Base-by-base conservation (phyloP, 1,139 yeast genomes). In the Lodderomyces pseudojiufengensis region DNA sequence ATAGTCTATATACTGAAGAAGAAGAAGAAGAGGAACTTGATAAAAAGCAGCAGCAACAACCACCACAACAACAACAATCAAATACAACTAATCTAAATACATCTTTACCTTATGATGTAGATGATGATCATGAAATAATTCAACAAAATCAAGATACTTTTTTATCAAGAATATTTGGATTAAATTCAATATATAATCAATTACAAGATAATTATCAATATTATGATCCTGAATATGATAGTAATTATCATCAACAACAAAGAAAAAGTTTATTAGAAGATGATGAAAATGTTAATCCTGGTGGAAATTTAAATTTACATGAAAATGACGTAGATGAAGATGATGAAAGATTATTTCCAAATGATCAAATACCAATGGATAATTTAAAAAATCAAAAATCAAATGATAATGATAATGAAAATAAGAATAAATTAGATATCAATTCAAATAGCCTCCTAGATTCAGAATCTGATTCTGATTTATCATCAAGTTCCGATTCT, bases 91-190 rank as follows among this genome's bases (percentile, higher is more conserved):
- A 11, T 8, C 14, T n/a, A n/a, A n/a, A n/a, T n/a, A 11, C 12
- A 11, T 8, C 14, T 13, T 13, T 13, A 27, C 29, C 29, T 5
- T 7, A 27, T 27, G 14, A 27, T n/a, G 20, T 5, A 5, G 20
- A 18, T 18, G 9, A 27, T 27, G 14, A 15, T 11, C 6, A n/a
- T 15, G 16, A 27, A 5, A 14, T 5, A n/a, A 24, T 15, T 25
- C 9, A 10, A 2, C 24, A 31, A 12, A 21, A 32, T 14, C 31
- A 32, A 15, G 78, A 74, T 46, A 76, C 81, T 8, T 76, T 76
- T 46, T 62, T 76, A 40, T 74, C 80, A 13, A 59, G 81, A 29
- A 78, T 76, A 28, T 74, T 76, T 50, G 80, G 80, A 2, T 57
- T 73, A 36, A 73, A 73, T 45, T 73, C 80, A 9, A 63, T 71